phyloP scores from a whole-genome alignment of 352 stramenopile species.

The Plasmopara halstedii region DNA sequence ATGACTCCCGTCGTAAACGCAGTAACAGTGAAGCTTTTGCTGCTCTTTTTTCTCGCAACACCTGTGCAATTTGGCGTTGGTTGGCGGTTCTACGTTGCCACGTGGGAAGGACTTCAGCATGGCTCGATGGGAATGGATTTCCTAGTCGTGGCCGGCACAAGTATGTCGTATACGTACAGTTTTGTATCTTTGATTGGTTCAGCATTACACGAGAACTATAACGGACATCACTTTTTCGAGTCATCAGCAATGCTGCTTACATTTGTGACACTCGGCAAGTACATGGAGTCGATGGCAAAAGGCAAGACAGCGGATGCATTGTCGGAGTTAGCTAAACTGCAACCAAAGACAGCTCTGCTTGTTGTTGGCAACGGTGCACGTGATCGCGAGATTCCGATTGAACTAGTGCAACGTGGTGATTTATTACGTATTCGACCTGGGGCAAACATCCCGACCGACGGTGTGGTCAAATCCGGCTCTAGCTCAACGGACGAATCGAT shows the following conservation, averaged over 20 bases:
- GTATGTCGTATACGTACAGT: constrained; percentile 84
- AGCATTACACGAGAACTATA: constrained; percentile 45
- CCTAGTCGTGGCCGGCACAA: constrained; percentile 74
- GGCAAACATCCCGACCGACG: constrained; percentile 74
- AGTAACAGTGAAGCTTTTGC: constrained; percentile 64
- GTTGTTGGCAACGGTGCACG: constrained; percentile 40
- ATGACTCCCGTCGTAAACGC: constrained; percentile 75
- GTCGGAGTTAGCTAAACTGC: constrained; percentile 61
- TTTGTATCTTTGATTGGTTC: constrained; percentile 71
- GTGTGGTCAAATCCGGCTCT: constrained; percentile 60
- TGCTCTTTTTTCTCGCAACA: constrained; percentile 81
- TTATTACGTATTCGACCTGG: constrained; percentile 63
- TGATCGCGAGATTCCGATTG: constrained; percentile 71
- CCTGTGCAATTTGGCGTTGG: constrained; percentile 82
- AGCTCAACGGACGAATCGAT: constrained; percentile 76
- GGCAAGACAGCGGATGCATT: constrained; percentile 74
- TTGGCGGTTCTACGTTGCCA: constrained; percentile 70
- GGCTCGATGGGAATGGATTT: constrained; percentile 88
- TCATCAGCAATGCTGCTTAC: constrained; percentile 81
- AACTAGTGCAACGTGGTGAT: constrained; percentile 78
- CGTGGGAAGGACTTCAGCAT: constrained; percentile 76
- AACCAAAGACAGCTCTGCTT: constrained; percentile 55
- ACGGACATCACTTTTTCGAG: constrained; percentile 84
- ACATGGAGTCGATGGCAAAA: constrained; percentile 85
- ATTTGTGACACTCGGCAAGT: constrained; percentile 84